Evolutionary conservation across 2,329 filamentous ascomycete species (phyloP).

Genomic region (Nigrospora osmanthi): DNA sequence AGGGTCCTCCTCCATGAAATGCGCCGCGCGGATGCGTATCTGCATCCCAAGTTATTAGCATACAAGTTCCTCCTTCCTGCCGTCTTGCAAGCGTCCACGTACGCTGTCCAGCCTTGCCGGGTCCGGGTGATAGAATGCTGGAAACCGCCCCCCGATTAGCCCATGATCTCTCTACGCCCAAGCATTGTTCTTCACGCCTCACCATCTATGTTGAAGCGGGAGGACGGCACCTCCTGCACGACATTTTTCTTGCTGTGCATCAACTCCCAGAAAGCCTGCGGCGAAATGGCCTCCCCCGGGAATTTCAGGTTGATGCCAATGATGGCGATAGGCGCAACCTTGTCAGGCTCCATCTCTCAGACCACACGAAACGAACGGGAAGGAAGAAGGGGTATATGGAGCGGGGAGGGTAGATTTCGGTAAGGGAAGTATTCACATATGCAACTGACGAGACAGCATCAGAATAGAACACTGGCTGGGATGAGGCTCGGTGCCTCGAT

Average conservation of each 20-base stretch:
- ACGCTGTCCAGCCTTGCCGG: conserved; percentile 1
- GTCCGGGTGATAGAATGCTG: conserved; percentile 1
- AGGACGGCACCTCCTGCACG: conserved; percentile 19
- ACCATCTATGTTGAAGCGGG: conserved; percentile 21
- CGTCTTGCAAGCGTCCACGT: conserved; percentile 10
- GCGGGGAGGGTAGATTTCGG: too few species aligned
- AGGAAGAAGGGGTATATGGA: too few species aligned
- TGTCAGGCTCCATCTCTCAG: conserved; percentile 6
- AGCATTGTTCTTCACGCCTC: too few species aligned
- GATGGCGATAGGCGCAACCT: conserved; percentile 19
- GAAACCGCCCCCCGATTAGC: too few species aligned
- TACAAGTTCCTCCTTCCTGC: conserved; percentile 22
- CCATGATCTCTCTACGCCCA: too few species aligned
- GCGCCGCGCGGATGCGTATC: conserved; percentile 8
- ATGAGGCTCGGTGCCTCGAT: too few species aligned
- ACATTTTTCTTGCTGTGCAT: conserved; percentile 17
- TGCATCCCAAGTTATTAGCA: conserved; percentile 21
- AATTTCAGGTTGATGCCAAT: conserved; percentile 23
- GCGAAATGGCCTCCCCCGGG: conserved; percentile 18
- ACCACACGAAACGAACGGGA: too few species aligned
- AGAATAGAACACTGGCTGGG: too few species aligned
- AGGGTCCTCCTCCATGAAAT: conserved; percentile 22
- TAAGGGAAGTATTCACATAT: too few species aligned
- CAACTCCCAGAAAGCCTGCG: conserved; percentile 22
- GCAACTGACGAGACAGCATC: too few species aligned